Evolutionary conservation across 106 monocot genomes (phyloP).

Genomic region (Dioscorea zingiberensis): DNA sequence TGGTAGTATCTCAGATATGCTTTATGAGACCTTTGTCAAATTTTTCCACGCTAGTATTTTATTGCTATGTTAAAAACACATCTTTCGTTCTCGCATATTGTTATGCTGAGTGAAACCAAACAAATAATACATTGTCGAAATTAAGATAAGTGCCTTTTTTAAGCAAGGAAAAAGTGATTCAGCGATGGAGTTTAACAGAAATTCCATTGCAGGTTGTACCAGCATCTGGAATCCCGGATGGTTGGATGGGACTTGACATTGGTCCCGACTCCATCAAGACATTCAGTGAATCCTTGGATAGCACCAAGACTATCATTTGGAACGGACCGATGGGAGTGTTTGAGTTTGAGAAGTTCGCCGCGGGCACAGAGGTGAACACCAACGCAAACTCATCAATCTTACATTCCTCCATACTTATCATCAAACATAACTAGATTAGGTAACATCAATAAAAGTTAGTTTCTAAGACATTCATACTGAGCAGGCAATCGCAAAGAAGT

Average conservation of each 20-base stretch:
- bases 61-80: no score
- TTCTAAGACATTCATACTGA: background rate
- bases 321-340: constrained; percentile 72
- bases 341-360: constrained; percentile 64
- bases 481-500: constrained; percentile 59
- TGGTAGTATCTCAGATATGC: no score
- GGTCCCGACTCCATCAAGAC: constrained; percentile 56
- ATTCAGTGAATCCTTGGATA: constrained; percentile 39
- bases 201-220: constrained; percentile 36
- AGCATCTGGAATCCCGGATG: constrained; percentile 53
- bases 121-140: no score
- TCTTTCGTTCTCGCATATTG: no score
- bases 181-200: no score
- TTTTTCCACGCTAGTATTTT: no score
- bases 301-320: constrained; percentile 45
- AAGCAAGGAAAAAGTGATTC: no score
- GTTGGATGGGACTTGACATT: constrained; percentile 73
- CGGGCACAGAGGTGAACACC: constrained; percentile 45
- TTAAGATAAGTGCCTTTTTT: no score
- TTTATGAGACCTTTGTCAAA: no score
- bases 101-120: no score
- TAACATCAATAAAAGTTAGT: no score
- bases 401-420: background rate
- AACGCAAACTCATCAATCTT: background rate
- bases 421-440: no score